Conservation (phyloP, 352 stramenopile species). For the Pythium scleroteichum region DNA sequence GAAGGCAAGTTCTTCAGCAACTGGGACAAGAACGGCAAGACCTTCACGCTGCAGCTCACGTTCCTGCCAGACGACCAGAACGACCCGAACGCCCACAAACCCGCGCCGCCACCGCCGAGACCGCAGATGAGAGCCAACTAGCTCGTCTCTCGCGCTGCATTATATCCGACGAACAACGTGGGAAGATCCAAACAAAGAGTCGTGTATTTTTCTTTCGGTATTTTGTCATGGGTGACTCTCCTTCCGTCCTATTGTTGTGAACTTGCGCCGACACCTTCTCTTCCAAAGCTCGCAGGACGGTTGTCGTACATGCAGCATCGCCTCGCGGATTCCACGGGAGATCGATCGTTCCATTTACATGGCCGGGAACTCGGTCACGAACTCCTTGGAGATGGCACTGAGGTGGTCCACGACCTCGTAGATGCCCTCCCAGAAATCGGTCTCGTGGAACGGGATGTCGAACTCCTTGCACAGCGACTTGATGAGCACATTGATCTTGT, state of each 20-base stretch:
- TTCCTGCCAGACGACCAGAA: conserved; percentile 43
- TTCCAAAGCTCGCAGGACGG: no score
- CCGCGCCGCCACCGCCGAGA: conserved; percentile 57
- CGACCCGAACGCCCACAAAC: conserved; percentile 31
- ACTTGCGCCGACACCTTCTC: no score
- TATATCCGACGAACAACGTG: background rate
- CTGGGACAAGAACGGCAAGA: conserved; percentile 96
- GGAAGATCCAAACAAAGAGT: no score
- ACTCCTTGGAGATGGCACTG: conserved; percentile 92
- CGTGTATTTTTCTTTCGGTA: no score
- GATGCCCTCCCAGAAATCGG: conserved; percentile 92
- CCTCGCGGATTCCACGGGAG: no score
- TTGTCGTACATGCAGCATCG: background rate
- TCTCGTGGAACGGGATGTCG: conserved; percentile 96
- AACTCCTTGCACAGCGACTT: conserved; percentile 98
- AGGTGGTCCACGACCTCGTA: conserved; percentile 95
- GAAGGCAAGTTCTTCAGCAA: conserved; percentile 97
- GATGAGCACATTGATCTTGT: conserved; percentile 93
- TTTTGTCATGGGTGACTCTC: no score
- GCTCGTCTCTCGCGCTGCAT: conserved; percentile 34
- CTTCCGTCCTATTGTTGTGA: no score
- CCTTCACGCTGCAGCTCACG: conserved; percentile 92
- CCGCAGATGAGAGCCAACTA: conserved; percentile 28
- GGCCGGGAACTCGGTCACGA: conserved; percentile 96
- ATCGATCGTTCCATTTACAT: conserved; percentile 91